Conservation (phyloP, 2,329 filamentous ascomycete species). For the Botryosphaeria dothidea region DNA sequence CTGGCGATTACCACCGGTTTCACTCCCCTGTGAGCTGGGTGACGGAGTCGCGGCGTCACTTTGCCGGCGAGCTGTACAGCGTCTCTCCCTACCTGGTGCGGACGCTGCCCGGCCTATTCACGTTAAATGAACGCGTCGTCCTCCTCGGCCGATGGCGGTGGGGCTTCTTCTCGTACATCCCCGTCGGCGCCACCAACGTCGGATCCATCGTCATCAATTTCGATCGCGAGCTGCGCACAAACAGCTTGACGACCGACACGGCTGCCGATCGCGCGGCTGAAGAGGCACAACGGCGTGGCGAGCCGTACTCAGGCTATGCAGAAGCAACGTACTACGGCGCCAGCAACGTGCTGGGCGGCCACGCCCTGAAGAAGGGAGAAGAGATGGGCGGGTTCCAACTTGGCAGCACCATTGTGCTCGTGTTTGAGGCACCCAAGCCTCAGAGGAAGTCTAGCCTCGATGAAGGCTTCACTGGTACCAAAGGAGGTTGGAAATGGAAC, state of each 20-base stretch:
- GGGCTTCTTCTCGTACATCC: slow-evolving; percentile 95
- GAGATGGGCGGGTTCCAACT: slow-evolving; percentile 99
- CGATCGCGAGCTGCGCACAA: slow-evolving; percentile 89
- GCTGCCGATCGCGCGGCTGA: slow-evolving; percentile 84
- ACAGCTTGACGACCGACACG: slow-evolving; percentile 89
- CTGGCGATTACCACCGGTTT: slow-evolving; percentile 97
- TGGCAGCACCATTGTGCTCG: slow-evolving; percentile 90
- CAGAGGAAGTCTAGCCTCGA: slow-evolving; percentile 47
- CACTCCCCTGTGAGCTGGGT: slow-evolving; percentile 96
- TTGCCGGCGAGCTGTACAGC: slow-evolving; percentile 92
- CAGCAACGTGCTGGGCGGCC: slow-evolving; percentile 75
- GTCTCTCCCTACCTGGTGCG: slow-evolving; percentile 94
- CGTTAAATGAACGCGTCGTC: slow-evolving; percentile 92
- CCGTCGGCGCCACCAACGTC: slow-evolving; percentile 96
- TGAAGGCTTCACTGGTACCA: slow-evolving; percentile 57
- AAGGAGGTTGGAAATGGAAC: slow-evolving; percentile 78
- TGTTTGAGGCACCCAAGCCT: slow-evolving; percentile 88
- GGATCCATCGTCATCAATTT: slow-evolving; percentile 98
- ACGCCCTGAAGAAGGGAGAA: slow-evolving; percentile 82
- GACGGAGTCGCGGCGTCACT: slow-evolving; percentile 91
- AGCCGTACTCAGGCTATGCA: slow-evolving; percentile 85
- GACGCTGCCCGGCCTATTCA: slow-evolving; percentile 90
- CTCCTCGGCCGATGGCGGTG: slow-evolving; percentile 92
- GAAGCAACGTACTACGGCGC: slow-evolving; percentile 86
- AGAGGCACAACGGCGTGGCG: slow-evolving; percentile 71